Base-by-base conservation (phyloP, 495 filamentous ascomycete species). In the Penicillium bovifimosum region DNA sequence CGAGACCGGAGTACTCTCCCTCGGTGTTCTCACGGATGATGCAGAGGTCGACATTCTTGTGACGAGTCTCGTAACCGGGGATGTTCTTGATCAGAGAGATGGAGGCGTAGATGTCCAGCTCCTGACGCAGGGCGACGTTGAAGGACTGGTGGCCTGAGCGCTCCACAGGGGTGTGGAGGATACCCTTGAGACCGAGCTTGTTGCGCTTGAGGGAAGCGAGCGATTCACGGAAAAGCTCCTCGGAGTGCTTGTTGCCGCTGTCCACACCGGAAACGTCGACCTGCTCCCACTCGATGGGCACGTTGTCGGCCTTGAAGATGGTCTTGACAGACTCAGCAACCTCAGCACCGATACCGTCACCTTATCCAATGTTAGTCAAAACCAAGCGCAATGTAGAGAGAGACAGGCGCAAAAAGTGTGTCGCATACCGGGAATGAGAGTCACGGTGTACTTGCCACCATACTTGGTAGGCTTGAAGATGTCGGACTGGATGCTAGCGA, bases 1-100 rank as follows among this genome's bases (percentile, higher is more conserved):
- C 93, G 45, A 98, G 81, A 40, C 93, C 93, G 38, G 89, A 95
- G 79, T 98, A 98, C 80, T 98, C 93, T 64, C 93, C 93, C 78
- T 98, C 93, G 68, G 93, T 98, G 78, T 98, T 98, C 79, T 98
- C 93, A 73, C 93, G 93, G 72, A 98, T 96, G 71, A 98, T 96
- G 83, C 90, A 95, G 50, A 98, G 82, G 68, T 98, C 95, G 70
- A 98, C 87, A 68, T 91, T 82, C 63, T 95, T 85, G 79, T 98
- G 93, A 65, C 93, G 90, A 45, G 95, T 97, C 73, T 95, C 71
- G 77, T 97, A 96, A 52, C 93, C 93, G 53, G 93, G 93, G 67
- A 98, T 97, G 78, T 97, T 98, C 83, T 97, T 97, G 80, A 98
- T 88, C 47, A 97, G 81, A 55, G 90, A 90, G 67, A 98, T 91